Conservation (phyloP, 345 rosid species). For the Dimocarpus longan region DNA sequence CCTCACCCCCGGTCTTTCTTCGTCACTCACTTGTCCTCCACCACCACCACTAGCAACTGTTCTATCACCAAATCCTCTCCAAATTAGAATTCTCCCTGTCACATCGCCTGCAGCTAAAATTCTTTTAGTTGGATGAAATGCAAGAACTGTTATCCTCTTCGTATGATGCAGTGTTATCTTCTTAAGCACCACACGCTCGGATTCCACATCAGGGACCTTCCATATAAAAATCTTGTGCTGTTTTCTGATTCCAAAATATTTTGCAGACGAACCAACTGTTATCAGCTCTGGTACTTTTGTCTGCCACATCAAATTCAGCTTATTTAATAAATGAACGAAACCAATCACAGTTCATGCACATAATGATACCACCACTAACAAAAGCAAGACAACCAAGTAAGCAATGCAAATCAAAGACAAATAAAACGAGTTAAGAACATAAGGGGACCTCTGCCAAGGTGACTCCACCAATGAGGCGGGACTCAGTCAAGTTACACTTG, state of each 20-base stretch:
- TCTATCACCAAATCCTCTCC: slow-evolving; percentile 83
- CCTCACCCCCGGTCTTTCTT: slow-evolving; percentile 90
- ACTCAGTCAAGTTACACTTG: slow-evolving; percentile 71
- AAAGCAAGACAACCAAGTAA: background rate
- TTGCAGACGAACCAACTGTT: slow-evolving; percentile 62
- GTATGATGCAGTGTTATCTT: slow-evolving; percentile 85
- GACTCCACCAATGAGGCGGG: slow-evolving; percentile 58
- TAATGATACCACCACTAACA: background rate
- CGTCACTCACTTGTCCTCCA: slow-evolving; percentile 39
- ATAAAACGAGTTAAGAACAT: background rate
- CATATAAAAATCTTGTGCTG: slow-evolving; percentile 67
- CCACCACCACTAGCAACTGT: slow-evolving; percentile 40
- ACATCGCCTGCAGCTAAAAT: slow-evolving; percentile 89
- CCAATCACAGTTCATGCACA: background rate
- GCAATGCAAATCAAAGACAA: too few relatives aligned
- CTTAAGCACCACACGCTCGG: slow-evolving; percentile 41
- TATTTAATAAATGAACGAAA: background rate
- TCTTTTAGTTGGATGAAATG: slow-evolving; percentile 84
- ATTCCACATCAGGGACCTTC: slow-evolving; percentile 65
- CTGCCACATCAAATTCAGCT: slow-evolving; percentile 40
- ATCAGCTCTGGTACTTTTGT: slow-evolving; percentile 58
- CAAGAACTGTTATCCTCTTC: slow-evolving; percentile 59
- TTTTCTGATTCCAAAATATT: slow-evolving; percentile 57
- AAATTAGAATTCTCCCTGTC: slow-evolving; percentile 85
- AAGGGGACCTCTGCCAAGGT: slow-evolving; percentile 68